phyloP scores from a whole-genome alignment of 805 yeast species.

The Hanseniaspora lachancei region DNA sequence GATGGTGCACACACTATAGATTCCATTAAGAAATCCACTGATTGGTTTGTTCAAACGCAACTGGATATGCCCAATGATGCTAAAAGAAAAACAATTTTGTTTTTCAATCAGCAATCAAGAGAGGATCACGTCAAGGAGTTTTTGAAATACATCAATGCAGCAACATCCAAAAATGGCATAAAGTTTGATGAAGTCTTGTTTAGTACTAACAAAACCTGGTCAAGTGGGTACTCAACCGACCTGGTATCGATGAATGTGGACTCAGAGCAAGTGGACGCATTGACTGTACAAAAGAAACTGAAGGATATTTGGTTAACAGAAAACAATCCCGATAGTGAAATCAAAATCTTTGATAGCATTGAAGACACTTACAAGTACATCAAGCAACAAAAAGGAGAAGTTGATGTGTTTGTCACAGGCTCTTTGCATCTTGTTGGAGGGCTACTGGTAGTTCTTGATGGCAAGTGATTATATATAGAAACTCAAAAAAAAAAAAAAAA shows the following conservation, averaged over 20 bases:
- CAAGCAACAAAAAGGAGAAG: slow-evolving; percentile 28
- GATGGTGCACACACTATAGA: slow-evolving; percentile 97
- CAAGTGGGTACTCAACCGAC: slow-evolving; percentile 73
- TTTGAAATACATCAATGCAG: slow-evolving; percentile 34
- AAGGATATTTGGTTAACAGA: slow-evolving; percentile 53
- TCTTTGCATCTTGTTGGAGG: slow-evolving; percentile 94
- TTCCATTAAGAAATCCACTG: slow-evolving; percentile 66
- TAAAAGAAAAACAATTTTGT: slow-evolving; percentile 32
- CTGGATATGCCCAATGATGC: slow-evolving; percentile 16
- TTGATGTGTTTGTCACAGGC: slow-evolving; percentile 65
- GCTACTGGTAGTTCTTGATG: slow-evolving; percentile 68
- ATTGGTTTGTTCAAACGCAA: slow-evolving; percentile 50
- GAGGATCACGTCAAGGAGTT: slow-evolving; percentile 56
- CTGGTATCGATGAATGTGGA: slow-evolving; percentile 77
- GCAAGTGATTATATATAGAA: slow-evolving; percentile 14
- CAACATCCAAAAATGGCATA: slow-evolving; percentile 24
- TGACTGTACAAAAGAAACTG: slow-evolving; percentile 65
- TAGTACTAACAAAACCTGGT: slow-evolving; percentile 87
- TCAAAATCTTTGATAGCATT: slow-evolving; percentile 54
- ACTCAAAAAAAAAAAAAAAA: not conserved
- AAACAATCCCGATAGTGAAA: slow-evolving; percentile 33
- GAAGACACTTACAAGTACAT: slow-evolving; percentile 47
- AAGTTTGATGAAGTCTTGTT: slow-evolving; percentile 67
- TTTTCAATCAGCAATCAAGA: slow-evolving; percentile 91
- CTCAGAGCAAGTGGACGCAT: slow-evolving; percentile 60